These are phyloP conservation scores for Zoysia japonica DNA, from an alignment of 176 grass and related monocot species.

Conservation along the genomic window DNA sequence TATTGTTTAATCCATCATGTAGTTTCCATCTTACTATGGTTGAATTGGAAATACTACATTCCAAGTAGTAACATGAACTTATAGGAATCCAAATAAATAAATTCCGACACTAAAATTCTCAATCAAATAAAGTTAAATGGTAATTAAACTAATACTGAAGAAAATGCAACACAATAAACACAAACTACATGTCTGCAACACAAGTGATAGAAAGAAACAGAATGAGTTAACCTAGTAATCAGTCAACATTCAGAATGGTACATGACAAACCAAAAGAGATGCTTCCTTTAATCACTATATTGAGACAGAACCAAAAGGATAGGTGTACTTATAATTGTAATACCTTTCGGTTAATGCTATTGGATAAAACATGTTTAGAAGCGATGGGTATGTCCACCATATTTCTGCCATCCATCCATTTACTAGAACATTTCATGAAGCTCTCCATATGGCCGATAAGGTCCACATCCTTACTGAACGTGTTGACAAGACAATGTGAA, in stretches of 20 bases:
- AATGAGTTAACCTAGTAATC: conserved; percentile 16
- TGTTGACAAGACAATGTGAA: conserved; percentile 57
- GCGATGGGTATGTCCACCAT: conserved; percentile 54
- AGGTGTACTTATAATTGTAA: not conserved
- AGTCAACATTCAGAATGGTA: conserved; percentile 18
- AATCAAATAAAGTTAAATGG: conserved; percentile 19
- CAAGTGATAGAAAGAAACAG: not conserved
- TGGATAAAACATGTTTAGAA: conserved; percentile 50
- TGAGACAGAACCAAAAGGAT: conserved; percentile 13
- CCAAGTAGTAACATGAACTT: conserved; percentile 7
- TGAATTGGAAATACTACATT: conserved; percentile 24
- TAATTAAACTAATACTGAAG: conserved; percentile 9
- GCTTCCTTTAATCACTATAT: not conserved
- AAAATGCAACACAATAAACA: not conserved
- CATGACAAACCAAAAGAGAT: conserved; percentile 13
- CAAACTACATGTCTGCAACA: conserved; percentile 11
- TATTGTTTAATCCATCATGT: conserved; percentile 17
- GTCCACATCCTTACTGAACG: conserved; percentile 63
- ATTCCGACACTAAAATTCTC: conserved; percentile 17
- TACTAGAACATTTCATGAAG: conserved; percentile 70
- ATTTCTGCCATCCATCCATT: conserved; percentile 54
- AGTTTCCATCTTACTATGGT: conserved; percentile 18
- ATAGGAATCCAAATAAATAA: conserved; percentile 19
- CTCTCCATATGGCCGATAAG: conserved; percentile 63
- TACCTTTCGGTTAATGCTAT: conserved; percentile 51